Percentiles rank a stretch among this genome's conserved stretches.
These are phyloP conservation scores for Penicillium sp. DNA, from an alignment of 2,329 filamentous ascomycete species.

Conservation along the genomic window DNA sequence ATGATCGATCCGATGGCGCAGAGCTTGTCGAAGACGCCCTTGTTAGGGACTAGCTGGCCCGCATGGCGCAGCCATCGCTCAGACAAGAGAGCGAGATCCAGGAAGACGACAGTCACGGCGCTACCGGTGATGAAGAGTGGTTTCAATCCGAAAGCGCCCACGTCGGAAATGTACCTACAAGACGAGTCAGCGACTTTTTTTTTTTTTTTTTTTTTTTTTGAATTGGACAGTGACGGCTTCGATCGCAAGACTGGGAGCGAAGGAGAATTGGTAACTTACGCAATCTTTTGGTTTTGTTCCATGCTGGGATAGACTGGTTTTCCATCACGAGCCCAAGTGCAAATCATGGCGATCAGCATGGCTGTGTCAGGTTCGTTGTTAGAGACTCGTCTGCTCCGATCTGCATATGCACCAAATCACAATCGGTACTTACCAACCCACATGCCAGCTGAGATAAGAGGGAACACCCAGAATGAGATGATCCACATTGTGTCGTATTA, in stretches of 20 bases:
- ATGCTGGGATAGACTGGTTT: constrained; percentile 50
- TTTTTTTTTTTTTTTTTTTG: background rate
- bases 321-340: constrained; percentile 50
- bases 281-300: constrained; percentile 47
- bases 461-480: constrained; percentile 49
- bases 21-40: constrained; percentile 34
- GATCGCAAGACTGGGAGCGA: too few species aligned
- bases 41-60: constrained; percentile 72
- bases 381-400: background rate
- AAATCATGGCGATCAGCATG: constrained; percentile 56
- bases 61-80: constrained; percentile 82
- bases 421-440: constrained; percentile 43
- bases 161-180: constrained; percentile 45
- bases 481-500: constrained; percentile 36
- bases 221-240: background rate
- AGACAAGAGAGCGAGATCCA: constrained; percentile 72
- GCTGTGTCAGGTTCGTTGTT: constrained; percentile 32
- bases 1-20: constrained; percentile 36
- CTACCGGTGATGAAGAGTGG: constrained; percentile 59
- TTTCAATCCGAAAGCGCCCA: constrained; percentile 54
- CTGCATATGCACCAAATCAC: background rate
- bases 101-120: constrained; percentile 63
- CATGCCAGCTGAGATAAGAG: constrained; percentile 52
- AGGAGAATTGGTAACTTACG: constrained; percentile 34
- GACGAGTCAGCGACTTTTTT: constrained; percentile 3